A percentile compares a stretch with the other conserved stretches of the same genome.
Conservation (phyloP, 805 yeast genomes). For the Myxozyma sirexii region DNA sequence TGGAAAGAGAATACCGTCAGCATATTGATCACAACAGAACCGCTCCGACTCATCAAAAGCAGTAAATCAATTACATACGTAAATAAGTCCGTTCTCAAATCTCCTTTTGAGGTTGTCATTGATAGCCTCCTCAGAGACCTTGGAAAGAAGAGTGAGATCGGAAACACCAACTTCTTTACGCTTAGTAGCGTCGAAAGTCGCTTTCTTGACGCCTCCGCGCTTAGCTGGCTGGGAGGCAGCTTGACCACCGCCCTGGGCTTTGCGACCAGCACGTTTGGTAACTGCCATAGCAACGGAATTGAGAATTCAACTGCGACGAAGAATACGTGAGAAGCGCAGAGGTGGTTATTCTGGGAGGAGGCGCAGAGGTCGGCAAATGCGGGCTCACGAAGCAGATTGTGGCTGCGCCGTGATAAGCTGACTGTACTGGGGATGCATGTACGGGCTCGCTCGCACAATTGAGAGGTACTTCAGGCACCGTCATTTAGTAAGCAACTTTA, state of each 20-base stretch:
- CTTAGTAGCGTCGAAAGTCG: constrained; percentile 82
- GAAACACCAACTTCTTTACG: constrained; percentile 98
- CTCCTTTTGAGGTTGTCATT: constrained; percentile 88
- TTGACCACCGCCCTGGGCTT: constrained; percentile 37
- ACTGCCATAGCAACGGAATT: constrained; percentile 29
- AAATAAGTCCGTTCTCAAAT: constrained; percentile 85
- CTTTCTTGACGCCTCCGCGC: constrained; percentile 68
- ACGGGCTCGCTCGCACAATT: not conserved
- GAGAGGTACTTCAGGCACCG: not conserved
- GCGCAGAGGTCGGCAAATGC: constrained; percentile 1
- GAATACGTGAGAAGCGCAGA: not conserved
- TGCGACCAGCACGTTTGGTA: constrained; percentile 36
- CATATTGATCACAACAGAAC: not conserved
- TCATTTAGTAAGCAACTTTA: not conserved
- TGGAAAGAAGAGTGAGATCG: constrained; percentile 85
- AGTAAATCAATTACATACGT: constrained; percentile 46
- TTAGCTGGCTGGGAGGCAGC: constrained; percentile 36
- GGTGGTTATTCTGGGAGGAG: not conserved
- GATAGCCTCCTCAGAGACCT: constrained; percentile 88
- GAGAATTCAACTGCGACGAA: not conserved
- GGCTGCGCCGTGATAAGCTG: constrained; percentile 15
- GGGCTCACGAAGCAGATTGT: constrained; percentile 1
- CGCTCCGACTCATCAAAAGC: not conserved
- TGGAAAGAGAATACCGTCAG: not conserved
- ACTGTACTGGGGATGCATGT: not conserved